phyloP scores from a whole-genome alignment of 345 rosid genomes.

The Euclidium syriacum region DNA sequence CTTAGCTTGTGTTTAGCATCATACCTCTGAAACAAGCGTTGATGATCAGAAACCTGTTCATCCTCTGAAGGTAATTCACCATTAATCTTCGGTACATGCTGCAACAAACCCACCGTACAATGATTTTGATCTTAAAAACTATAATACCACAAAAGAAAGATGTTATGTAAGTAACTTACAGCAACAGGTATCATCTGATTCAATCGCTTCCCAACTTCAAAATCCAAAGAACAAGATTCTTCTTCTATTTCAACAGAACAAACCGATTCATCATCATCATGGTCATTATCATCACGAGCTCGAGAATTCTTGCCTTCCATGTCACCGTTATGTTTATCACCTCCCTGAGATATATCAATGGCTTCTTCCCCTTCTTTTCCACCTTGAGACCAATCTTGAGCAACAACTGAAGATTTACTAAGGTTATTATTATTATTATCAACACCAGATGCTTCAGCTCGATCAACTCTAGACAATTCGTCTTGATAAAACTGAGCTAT shows the following conservation, averaged over 20 bases:
- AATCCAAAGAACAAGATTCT: conserved; percentile 55
- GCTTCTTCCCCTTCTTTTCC: conserved; percentile 18
- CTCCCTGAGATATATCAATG: conserved; percentile 6
- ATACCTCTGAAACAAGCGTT: conserved; percentile 34
- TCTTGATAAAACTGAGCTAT: conserved; percentile 76
- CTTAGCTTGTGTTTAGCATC: neutral
- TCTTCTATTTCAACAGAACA: conserved; percentile 42
- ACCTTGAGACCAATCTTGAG: conserved; percentile 55
- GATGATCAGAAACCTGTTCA: conserved; percentile 34
- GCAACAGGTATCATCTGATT: conserved; percentile 68
- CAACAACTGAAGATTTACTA: conserved; percentile 46
- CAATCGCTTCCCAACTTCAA: conserved; percentile 66
- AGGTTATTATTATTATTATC: conserved; percentile 20
- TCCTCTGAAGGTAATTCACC: conserved; percentile 34
- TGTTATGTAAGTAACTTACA: conserved; percentile 60
- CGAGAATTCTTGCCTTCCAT: conserved; percentile 29
- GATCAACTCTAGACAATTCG: conserved; percentile 60
- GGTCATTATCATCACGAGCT: conserved; percentile 19
- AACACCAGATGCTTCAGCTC: conserved; percentile 45
- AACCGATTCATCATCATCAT: conserved; percentile 31
- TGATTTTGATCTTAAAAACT: neutral
- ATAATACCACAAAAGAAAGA: neutral
- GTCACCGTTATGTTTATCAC: conserved; percentile 11
- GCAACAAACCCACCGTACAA: conserved; percentile 11
- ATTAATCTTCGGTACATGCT: conserved; percentile 39